Evolutionary conservation across 2,329 filamentous ascomycete genomes (phyloP).

Genomic region (Aaosphaeria arxii): DNA sequence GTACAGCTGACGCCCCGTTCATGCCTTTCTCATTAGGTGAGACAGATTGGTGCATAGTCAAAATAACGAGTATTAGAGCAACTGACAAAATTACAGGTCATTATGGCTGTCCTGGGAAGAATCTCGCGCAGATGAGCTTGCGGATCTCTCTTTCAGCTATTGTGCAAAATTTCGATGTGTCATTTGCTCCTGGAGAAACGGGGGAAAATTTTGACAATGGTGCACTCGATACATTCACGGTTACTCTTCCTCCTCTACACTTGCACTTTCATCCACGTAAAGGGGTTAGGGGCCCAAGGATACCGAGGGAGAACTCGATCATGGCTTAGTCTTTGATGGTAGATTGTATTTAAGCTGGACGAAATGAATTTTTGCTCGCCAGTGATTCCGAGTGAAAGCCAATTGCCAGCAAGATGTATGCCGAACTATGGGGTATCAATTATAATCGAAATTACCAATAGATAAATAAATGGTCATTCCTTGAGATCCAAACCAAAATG

Average conservation of each 20-base stretch:
- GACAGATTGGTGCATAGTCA: too few relatives aligned
- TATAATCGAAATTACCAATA: too few relatives aligned
- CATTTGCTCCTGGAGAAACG: constrained; percentile 17
- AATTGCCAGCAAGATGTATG: too few relatives aligned
- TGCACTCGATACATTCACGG: constrained; percentile 15
- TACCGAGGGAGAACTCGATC: constrained; percentile 3
- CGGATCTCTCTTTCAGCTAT: constrained; percentile 14
- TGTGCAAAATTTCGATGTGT: constrained; percentile 15
- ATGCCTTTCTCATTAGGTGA: constrained; percentile 6
- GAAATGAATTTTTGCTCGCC: too few relatives aligned
- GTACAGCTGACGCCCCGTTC: constrained; percentile 12
- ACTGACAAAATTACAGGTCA: constrained; percentile 5
- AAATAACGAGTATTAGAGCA: neutral
- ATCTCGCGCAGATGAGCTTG: constrained; percentile 17
- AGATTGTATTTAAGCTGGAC: too few relatives aligned
- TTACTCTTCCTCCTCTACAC: constrained; percentile 25
- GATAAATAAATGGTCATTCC: too few relatives aligned
- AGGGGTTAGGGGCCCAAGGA: neutral
- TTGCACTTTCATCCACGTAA: constrained; percentile 9
- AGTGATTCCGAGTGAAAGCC: too few relatives aligned
- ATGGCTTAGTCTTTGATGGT: too few relatives aligned
- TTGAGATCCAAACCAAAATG: too few relatives aligned
- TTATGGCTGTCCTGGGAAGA: constrained; percentile 17
- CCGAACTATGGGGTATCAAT: too few relatives aligned
- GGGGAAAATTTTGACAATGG: constrained; percentile 18